Conservation (phyloP, 139 green algal genomes). For the Edaphochlamys debaryana region DNA sequence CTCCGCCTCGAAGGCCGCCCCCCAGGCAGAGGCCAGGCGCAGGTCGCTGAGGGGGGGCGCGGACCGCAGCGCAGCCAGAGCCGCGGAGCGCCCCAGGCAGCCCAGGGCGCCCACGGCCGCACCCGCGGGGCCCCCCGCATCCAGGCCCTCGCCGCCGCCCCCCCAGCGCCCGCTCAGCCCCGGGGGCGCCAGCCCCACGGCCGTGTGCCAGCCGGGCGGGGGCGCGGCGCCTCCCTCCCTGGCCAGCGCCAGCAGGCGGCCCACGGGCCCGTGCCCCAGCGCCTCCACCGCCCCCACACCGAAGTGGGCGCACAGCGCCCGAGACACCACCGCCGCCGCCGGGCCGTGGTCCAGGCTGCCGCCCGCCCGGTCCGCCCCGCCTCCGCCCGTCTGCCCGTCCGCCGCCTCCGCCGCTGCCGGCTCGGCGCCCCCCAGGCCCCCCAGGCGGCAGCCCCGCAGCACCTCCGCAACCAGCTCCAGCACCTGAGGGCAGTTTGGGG, state of each 20-base stretch:
- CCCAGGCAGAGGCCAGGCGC: slow-evolving; percentile 12
- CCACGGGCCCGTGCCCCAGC: slow-evolving; percentile 44
- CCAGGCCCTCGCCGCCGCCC: neutral
- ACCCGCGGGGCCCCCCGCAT: neutral
- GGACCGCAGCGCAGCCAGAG: slow-evolving; percentile 40
- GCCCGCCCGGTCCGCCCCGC: too few relatives aligned
- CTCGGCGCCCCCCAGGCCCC: neutral
- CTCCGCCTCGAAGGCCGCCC: slow-evolving; percentile 32
- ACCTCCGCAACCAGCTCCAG: slow-evolving; percentile 5
- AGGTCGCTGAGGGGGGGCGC: slow-evolving; percentile 43
- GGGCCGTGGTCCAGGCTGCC: too few relatives aligned
- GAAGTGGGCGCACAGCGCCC: slow-evolving; percentile 39
- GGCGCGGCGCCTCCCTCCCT: neutral
- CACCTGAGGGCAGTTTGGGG: slow-evolving; percentile 1
- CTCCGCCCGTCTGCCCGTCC: too few relatives aligned
- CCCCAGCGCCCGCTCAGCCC: too few relatives aligned
- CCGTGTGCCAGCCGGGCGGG: slow-evolving; percentile 1
- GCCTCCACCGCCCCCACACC: slow-evolving; percentile 28
- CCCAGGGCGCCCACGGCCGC: slow-evolving; percentile 21
- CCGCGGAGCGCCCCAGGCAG: neutral
- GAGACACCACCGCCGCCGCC: neutral
- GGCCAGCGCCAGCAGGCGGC: neutral
- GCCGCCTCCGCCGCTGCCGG: neutral
- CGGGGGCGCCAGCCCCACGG: slow-evolving; percentile 15
- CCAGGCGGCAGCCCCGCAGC: slow-evolving; percentile 3